A percentile compares a stretch with the other conserved stretches of the same genome.
Conservation (phyloP, 305 asterid species). For the Withania somnifera region DNA sequence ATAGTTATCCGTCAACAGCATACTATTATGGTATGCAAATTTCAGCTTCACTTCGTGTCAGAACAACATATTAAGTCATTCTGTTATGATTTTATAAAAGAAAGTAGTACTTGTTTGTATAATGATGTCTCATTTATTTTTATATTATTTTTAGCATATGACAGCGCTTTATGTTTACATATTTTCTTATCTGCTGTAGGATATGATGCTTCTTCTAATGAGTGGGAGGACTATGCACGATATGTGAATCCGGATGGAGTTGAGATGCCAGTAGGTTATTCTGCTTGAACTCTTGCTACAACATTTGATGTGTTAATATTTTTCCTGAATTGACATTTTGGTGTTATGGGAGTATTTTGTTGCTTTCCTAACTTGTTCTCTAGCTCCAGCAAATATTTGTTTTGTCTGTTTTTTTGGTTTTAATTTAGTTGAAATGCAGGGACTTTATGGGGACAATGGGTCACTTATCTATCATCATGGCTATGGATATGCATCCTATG, state of each 20-base stretch:
- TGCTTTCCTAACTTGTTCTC: neutral
- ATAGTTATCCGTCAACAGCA: conserved; percentile 36
- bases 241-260: conserved; percentile 45
- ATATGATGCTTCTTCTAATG: conserved; percentile 31
- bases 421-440: conserved; percentile 21
- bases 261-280: conserved; percentile 38
- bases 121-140: neutral
- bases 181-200: conserved; percentile 9
- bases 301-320: neutral
- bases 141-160: neutral
- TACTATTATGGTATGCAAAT: conserved; percentile 34
- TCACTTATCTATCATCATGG: conserved; percentile 51
- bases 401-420: neutral
- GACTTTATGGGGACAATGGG: conserved; percentile 57
- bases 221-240: conserved; percentile 52
- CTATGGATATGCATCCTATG: conserved; percentile 48
- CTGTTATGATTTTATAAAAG: neutral
- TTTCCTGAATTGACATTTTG: neutral
- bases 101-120: neutral
- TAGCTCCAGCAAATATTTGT: neutral
- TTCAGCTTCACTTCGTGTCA: neutral
- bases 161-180: neutral
- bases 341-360: neutral
- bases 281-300: neutral
- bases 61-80: neutral